Base-by-base conservation (phyloP, 306 rosid genomes). In the Phaseolus lunatus region DNA sequence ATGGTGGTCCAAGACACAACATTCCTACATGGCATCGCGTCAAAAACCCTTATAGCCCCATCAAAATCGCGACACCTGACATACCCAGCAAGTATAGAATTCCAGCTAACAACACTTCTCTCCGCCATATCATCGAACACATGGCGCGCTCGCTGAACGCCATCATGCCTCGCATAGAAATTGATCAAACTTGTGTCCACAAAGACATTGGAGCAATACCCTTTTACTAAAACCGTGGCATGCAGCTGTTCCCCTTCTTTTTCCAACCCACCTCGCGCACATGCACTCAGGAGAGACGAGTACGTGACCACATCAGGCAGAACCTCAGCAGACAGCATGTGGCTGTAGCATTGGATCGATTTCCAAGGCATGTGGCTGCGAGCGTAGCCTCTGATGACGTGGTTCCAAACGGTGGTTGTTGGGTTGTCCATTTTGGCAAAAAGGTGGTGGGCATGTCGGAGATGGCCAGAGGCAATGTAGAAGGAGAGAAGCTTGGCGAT, bases 211-310 rank as follows among this genome's bases (percentile, higher is more conserved):
- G 85, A 89, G 83, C 80, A 78, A 85, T 83, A 80, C 84, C 98
- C 98, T 85, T 68, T 83, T 7, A 41, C 82, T 58, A 93, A 70
- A 84, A 91, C 89, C 48, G 62, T 67, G 9, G 77, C 82, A 73
- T 89, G 95, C 43, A 93, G 44, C 85, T 88, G 94, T 41, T 89
- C 79, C 77, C 95, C 95, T 85, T 89, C 92, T 80, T 75, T 70
- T 24, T 85, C 59, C 84, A 87, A 76, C 85, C 86, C 88, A 9
- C 85, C 87, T 16, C 87, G 85, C 52, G 82, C 86, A 48, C 92
- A 90, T 7, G 89, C 95, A 72, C 85, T 85, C 47, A 93, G 77
- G 23, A 91, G 89, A 82, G 68, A 88, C 64, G 91, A 89, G 82
- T 82, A 89, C 1, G 98, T 88, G 78, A 82, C 89, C 73, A 78